Conservation (phyloP, 2,329 filamentous ascomycete species). For the Aspergillus sojae region DNA sequence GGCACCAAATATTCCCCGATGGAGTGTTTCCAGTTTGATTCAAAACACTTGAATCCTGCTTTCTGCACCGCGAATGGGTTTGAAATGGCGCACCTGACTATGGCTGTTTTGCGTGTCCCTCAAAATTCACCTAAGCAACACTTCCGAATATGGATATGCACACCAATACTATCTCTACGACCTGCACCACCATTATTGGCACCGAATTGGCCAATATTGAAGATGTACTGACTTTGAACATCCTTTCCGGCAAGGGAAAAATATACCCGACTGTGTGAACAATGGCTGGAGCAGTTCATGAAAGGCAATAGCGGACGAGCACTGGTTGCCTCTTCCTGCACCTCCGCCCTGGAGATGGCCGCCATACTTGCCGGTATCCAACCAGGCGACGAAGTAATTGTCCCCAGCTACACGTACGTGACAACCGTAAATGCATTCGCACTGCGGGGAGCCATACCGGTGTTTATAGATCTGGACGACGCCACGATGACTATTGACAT, state of each 20-base stretch:
- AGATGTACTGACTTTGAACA: constrained; percentile 2
- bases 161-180: constrained; percentile 5
- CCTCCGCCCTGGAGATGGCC: constrained; percentile 18
- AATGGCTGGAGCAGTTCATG: constrained; percentile 16
- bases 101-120: background rate
- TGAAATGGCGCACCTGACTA: background rate
- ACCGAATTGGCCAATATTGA: constrained; percentile 9
- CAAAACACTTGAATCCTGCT: background rate
- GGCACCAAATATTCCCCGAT: background rate
- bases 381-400: constrained; percentile 20
- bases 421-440: constrained; percentile 20
- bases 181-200: constrained; percentile 7
- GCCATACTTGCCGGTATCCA: constrained; percentile 12
- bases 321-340: constrained; percentile 16
- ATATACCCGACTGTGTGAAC: constrained; percentile 14
- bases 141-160: background rate
- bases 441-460: constrained; percentile 14
- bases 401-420: constrained; percentile 20
- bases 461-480: constrained; percentile 19
- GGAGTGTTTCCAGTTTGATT: background rate
- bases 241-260: constrained; percentile 13
- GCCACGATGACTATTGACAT: constrained; percentile 18
- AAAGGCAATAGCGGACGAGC: background rate
- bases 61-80: background rate
- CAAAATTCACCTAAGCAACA: background rate